phyloP scores from a whole-genome alignment of 2,329 filamentous ascomycete species.

The Fusarium fracticaudum region DNA sequence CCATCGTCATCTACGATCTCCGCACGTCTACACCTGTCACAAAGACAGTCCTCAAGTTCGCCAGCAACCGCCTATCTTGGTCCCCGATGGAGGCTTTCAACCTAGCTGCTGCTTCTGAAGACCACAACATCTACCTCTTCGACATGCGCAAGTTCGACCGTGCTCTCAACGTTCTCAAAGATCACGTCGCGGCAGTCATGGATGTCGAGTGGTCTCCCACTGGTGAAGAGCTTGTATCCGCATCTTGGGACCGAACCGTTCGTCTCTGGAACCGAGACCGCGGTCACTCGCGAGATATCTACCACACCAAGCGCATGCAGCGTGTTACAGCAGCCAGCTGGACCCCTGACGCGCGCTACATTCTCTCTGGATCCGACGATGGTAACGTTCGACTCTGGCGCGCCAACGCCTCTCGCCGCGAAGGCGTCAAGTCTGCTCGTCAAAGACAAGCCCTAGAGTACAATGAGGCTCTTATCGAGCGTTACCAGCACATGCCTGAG shows the following conservation, averaged over 20 bases:
- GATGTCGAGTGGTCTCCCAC: slow-evolving; percentile 96
- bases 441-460: slow-evolving; percentile 93
- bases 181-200: slow-evolving; percentile 92
- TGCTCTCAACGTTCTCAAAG: slow-evolving; percentile 88
- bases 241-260: slow-evolving; percentile 85
- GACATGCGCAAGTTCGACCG: slow-evolving; percentile 92
- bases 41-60: slow-evolving; percentile 82
- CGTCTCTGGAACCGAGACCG: slow-evolving; percentile 83
- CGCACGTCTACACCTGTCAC: slow-evolving; percentile 85
- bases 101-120: slow-evolving; percentile 91
- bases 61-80: slow-evolving; percentile 87
- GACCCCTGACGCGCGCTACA: slow-evolving; percentile 88
- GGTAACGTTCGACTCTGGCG: slow-evolving; percentile 91
- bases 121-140: slow-evolving; percentile 89
- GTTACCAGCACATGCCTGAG: slow-evolving; percentile 96
- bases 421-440: slow-evolving; percentile 84
- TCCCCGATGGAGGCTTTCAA: slow-evolving; percentile 98
- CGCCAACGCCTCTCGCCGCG: slow-evolving; percentile 82
- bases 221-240: slow-evolving; percentile 90
- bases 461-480: slow-evolving; percentile 81
- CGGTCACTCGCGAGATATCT: slow-evolving; percentile 90
- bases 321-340: slow-evolving; percentile 86
- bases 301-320: slow-evolving; percentile 98
- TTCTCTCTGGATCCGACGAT: slow-evolving; percentile 92
- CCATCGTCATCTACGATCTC: slow-evolving; percentile 90